These are phyloP conservation scores for Nitzschia sp. DNA, from an alignment of 108 stramenopile species.

Conservation along the genomic window DNA sequence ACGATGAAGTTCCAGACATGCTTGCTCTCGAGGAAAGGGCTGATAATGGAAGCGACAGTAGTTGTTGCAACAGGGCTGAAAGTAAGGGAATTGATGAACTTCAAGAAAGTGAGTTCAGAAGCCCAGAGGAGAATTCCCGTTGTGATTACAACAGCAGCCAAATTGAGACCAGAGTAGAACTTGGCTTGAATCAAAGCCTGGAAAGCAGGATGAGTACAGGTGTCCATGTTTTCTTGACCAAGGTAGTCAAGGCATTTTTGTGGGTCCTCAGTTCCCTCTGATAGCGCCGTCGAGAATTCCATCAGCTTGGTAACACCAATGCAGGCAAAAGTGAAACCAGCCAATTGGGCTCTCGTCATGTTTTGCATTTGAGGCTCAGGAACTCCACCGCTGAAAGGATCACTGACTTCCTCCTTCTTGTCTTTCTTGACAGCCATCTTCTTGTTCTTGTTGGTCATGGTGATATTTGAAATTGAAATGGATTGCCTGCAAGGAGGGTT, in stretches of 20 bases:
- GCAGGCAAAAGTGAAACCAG: conserved; percentile 8
- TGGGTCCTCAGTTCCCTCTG: conserved; percentile 13
- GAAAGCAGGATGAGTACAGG: conserved; percentile 19
- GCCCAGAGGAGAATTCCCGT: conserved; percentile 14
- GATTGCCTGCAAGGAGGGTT: too few species aligned
- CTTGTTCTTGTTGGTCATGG: conserved; percentile 36
- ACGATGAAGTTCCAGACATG: conserved; percentile 13
- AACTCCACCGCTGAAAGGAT: conserved; percentile 7
- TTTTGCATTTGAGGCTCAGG: conserved; percentile 8
- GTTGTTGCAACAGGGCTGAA: conserved; percentile 22
- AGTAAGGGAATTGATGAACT: conserved; percentile 22
- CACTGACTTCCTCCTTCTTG: conserved; percentile 3
- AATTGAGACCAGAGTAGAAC: conserved; percentile 18
- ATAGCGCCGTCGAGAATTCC: conserved; percentile 19
- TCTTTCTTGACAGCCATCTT: conserved; percentile 10
- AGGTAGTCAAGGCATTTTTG: conserved; percentile 18
- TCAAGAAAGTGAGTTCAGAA: conserved; percentile 20
- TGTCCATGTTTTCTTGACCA: conserved; percentile 7
- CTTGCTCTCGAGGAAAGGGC: neutral
- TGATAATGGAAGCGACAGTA: conserved; percentile 9
- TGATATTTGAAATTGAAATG: neutral
- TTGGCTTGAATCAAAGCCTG: conserved; percentile 24
- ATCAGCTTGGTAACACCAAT: conserved; percentile 21
- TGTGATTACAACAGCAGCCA: neutral
- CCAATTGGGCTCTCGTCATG: conserved; percentile 27